Evolutionary conservation across 495 filamentous ascomycete genomes (phyloP), one percentile per base, ranked within the genome.

Genomic region (Aspergillus bridgeri): DNA sequence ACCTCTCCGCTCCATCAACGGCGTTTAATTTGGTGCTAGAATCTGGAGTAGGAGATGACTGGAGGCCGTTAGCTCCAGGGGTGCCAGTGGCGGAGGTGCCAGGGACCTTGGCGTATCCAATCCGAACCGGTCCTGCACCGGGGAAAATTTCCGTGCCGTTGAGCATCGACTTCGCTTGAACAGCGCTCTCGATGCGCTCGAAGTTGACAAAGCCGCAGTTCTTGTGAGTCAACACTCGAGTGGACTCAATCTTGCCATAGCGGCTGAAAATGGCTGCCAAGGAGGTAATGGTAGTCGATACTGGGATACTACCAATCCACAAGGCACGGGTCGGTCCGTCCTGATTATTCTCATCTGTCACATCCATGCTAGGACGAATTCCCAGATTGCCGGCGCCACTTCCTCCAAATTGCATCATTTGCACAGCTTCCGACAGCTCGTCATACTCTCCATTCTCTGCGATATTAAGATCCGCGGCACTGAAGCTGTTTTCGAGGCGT

Each of bases 191-290:
- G 22, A 92, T 70, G 61, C 83, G 84, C 74, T 97, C 90, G 63
- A 96, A 98, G 71, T 98, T 98, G 68, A 98, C 92, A 64, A 98
- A 98, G 6, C 94, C 94, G 70, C 94, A 98, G 67, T 96, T 98
- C 83, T 98, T 98, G 78, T 98, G 94, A 13, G 94, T 96, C 60
- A 98, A 79, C 15, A 98, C 95, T 57, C 94, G 82, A 38, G 90
- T 92, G 17, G 93, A 96, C 62, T 92, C 85, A 64, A 98, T 96
- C 21, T 89, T 86, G 17, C 94, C 94, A 62, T 94, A 95, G 46
- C 86, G 76, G 65, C 89, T 88, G 72, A 98, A 98, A 72, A 97
- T 96, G 55, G 92, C 90, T 51, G 89, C 91, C 47, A 98, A 71
- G 2, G 94, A 96, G 17, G 91, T 93, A 23, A 91, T 89, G 0